A percentile compares a stretch with the other conserved stretches of the same genome.
These are phyloP conservation scores for Beauveria australis DNA, from an alignment of 2,329 filamentous ascomycete species.

Conservation along the genomic window DNA sequence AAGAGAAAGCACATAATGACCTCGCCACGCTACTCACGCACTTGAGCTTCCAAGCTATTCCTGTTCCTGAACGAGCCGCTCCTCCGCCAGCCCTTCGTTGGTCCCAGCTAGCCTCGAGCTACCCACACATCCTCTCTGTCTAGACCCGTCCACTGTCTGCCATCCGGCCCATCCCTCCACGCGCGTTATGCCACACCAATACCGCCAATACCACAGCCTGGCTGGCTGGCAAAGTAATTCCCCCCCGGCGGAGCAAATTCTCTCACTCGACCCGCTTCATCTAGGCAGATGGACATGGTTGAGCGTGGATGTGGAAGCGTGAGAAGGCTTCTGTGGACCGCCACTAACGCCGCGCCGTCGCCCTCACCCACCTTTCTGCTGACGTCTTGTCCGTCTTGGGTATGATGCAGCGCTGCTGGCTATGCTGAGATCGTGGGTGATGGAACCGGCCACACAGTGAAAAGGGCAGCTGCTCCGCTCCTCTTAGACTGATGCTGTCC, in stretches of 20 bases:
- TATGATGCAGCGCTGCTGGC: background rate
- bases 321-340: background rate
- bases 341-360: background rate
- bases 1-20: background rate
- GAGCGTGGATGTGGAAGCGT: background rate
- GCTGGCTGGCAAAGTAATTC: background rate
- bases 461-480: slow-evolving; percentile 6
- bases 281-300: background rate
- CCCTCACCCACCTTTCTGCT: background rate
- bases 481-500: background rate
- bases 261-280: slow-evolving; percentile 1
- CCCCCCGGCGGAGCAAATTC: background rate
- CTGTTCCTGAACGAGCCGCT: slow-evolving; percentile 10
- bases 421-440: background rate
- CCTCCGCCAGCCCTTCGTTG: background rate
- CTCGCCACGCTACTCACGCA: background rate
- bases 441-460: background rate
- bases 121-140: slow-evolving; percentile 8
- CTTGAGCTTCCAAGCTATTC: slow-evolving; percentile 4
- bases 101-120: background rate
- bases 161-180: background rate
- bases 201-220: background rate
- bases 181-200: background rate
- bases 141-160: background rate
- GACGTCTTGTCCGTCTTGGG: background rate